Evolutionary conservation across 2,329 filamentous ascomycete genomes (phyloP).

Genomic region (Penicillium sp.): DNA sequence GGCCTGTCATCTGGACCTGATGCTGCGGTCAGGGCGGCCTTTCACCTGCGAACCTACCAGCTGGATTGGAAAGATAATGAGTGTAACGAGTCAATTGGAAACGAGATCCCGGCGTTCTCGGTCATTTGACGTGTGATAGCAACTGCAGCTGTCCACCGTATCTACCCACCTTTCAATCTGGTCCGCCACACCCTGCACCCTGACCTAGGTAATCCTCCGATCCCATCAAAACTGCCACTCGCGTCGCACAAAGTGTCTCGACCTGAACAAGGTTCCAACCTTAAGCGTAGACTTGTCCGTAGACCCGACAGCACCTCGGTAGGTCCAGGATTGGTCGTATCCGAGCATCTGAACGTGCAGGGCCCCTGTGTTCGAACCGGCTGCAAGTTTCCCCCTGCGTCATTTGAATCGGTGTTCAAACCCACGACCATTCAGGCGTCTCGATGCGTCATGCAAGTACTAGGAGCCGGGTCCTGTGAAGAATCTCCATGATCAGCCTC

Average conservation of each 20-base stretch:
- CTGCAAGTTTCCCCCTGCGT: background rate
- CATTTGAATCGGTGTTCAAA: background rate
- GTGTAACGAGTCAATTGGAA: background rate
- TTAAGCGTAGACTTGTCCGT: slow-evolving; percentile 6
- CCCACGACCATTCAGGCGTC: background rate
- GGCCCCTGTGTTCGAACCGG: background rate
- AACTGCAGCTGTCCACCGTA: background rate
- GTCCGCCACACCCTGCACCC: background rate
- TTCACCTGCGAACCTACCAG: slow-evolving; percentile 2
- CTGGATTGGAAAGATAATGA: background rate
- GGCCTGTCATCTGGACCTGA: slow-evolving; percentile 14
- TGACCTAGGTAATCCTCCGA: slow-evolving; percentile 19
- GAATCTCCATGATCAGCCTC: slow-evolving; percentile 15
- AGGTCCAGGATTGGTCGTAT: slow-evolving; percentile 8
- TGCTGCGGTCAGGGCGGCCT: slow-evolving; percentile 14
- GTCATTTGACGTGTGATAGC: background rate
- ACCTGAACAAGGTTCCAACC: slow-evolving; percentile 16
- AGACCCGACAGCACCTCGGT: background rate
- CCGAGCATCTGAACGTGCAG: background rate
- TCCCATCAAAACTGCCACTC: slow-evolving; percentile 9
- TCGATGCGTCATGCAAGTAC: background rate
- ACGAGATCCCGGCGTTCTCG: background rate
- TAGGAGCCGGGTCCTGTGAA: background rate
- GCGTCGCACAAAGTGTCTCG: slow-evolving; percentile 14
- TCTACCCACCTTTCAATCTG: slow-evolving; percentile 14